Evolutionary conservation across 352 stramenopile species (phyloP), one percentile per base, ranked within the genome.

Genomic region (Phytophthora ohioensis): DNA sequence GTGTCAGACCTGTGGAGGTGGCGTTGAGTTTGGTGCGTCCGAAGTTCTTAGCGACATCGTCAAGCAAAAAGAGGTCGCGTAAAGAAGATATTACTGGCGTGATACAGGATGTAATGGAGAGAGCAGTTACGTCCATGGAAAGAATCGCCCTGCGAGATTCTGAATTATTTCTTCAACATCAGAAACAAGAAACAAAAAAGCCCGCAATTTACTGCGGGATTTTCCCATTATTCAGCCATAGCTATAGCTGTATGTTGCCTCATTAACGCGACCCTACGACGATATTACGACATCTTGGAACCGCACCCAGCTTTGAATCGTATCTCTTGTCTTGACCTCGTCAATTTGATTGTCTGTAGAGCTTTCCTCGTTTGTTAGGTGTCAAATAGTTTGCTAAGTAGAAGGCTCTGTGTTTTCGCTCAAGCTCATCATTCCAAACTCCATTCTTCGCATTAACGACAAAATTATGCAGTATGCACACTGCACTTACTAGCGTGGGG

Each of bases 391-490:
- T 38, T 36, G 45, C 45, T 7, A 52, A 52, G 21, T 52, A 52
- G 45, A 52, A 52, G 6, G 5, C 4, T 52, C 45, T 3, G 45
- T 52, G 45, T 21, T 13, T 34, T 36, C 45, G 17, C 45, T 52
- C 21, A 15, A 17, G 45, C 3, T 36, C 45, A 36, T 1, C 27
- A 1, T 36, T 21, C 45, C 45, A 38, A 35, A 36, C 2, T 15
- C 11, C 45, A 35, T 52, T 27, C 6, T 15, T 17, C 45, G 2
- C 31, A 11, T 55, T 31, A 13, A 55, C 42, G 48, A 55, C 48
- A 21, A 38, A 55, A 41, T 55, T 55, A 31, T 42, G 48, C 34
- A 55, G 48, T 55, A 52, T 35, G 27, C 45, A 52, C 36, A 36
- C 45, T 21, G 45, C 45, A 55, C 48, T 55, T 3, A 55, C 13